These are phyloP conservation scores for Gossypium aridum DNA, from an alignment of 441 rosid genomes.

Conservation along the genomic window DNA sequence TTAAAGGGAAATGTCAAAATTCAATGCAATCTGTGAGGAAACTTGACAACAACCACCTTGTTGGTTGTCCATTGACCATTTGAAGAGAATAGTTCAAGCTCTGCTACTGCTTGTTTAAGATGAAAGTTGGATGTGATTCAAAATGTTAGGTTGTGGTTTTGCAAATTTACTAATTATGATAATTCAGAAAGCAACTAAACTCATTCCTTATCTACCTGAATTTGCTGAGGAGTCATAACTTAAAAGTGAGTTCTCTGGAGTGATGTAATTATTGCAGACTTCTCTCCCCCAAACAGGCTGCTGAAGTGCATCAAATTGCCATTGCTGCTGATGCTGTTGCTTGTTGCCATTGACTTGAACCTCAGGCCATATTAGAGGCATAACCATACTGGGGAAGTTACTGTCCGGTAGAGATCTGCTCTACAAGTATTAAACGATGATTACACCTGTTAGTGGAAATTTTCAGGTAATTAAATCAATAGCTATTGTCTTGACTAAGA, in stretches of 20 bases:
- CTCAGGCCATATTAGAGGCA: constrained; percentile 68
- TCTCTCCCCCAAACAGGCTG: constrained; percentile 63
- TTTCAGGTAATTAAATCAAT: not conserved
- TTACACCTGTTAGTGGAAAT: not conserved
- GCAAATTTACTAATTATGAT: not conserved
- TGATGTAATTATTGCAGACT: constrained; percentile 41
- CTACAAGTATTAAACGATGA: constrained; percentile 33
- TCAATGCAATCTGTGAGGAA: not conserved
- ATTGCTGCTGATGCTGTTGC: constrained; percentile 61
- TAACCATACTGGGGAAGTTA: constrained; percentile 43
- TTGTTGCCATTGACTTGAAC: constrained; percentile 38
- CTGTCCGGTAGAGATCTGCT: constrained; percentile 46
- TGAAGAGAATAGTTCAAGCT: not conserved
- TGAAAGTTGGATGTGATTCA: not conserved
- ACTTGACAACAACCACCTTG: not conserved
- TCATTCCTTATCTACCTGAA: constrained; percentile 43
- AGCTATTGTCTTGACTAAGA: not conserved
- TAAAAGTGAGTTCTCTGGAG: constrained; percentile 57
- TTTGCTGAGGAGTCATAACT: constrained; percentile 46
- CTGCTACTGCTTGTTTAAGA: not conserved
- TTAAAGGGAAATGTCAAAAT: not conserved
- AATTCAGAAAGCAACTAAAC: not conserved
- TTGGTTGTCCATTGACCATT: not conserved
- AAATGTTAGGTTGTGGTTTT: not conserved
- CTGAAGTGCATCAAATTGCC: constrained; percentile 46